Evolutionary conservation across 768 basidiomycete species (phyloP), one percentile per base, ranked within the genome.

Genomic region (Lactarius akahatsu): DNA sequence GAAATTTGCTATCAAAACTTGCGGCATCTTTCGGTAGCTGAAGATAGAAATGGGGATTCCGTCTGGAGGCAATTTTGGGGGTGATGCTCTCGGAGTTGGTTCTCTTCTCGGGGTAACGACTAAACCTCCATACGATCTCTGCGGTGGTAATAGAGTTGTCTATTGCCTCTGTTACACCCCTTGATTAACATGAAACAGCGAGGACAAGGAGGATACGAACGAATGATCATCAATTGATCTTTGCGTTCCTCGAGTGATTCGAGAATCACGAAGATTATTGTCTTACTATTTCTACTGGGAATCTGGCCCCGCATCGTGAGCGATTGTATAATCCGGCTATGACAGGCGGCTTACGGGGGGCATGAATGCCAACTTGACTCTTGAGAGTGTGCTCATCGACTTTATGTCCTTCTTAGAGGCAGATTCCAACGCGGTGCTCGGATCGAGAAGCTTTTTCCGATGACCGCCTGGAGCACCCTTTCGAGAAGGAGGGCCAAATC

Each of bases 91-190:
- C 26, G 26, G 26, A 28, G 15, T 7, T 7, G 13, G n/a, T 1
- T 2, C 23, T 23, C 8, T 38, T 3, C 10, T 23, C 10, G 11
- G n/a, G 47, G 57, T 57, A 57, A n/a, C 34, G 34, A n/a, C 57
- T 38, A 11, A 57, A 57, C 6, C 13, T 57, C 57, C 57, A 57
- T 38, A 57, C 0, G 20, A 57, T 57, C n/a, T 57, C 57, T 34
- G 15, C 3, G 57, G 18, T 2, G 23, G 36, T 38, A 2, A 23
- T 32, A 36, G 57, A 38, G 10, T 38, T 6, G 34, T 57, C 57
- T 13, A 57, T 13, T n/a, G n/a, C 57, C 57, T 57, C 57, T 57
- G 36, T n/a, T 16, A 11, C 5, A 36, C 30, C 23, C n/a, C 32
- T 18, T 30, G 8, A 54, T 20, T 38, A 5, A 13, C 3, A 15